Base-by-base conservation (phyloP, 2,329 filamentous ascomycete species). In the Colletotrichum noveboracense region DNA sequence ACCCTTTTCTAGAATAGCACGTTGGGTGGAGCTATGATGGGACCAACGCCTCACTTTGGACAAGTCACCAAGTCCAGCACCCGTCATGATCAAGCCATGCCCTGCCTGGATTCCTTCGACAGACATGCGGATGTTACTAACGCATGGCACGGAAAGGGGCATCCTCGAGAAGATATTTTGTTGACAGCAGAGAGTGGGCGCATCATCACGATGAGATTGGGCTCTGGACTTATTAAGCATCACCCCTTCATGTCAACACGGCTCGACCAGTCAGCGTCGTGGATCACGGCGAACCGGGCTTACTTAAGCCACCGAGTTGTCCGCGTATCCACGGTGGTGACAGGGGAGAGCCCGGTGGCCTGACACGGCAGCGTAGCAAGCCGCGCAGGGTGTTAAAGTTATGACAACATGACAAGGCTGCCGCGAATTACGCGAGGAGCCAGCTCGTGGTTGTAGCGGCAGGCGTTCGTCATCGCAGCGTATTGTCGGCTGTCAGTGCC, bases 391-490 rank as follows among this genome's bases (percentile, higher is more conserved):
- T 58, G 48, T 65, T 58, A 65, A 67, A 69, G 70, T 61, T 69
- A 74, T 76, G 65, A 74, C 70, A 74, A 64, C 74, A 76, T 74
- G 74, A 62, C 74, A 52, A 69, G 70, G 70, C 70, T 62, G 74
- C 32, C 58, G 74, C 58, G 58, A 73, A 73, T 73, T 66, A 69
- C 70, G 62, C 73, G 61, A 61, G 69, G 18, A 66, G n/a, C 52
- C 26, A 61, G 43, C 48, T 38, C 61, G 58, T 56, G 55, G n/a
- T 30, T 28, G 65, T 6, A 43, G 55, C 48, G 64, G 32, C 14
- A 48, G 43, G 26, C 28, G 34, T 24, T 62, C 56, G 67, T 70
- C 55, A 70, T 69, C 67, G 34, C 67, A 62, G 24, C 48, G 48
- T 32, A 32, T n/a, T 52, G 43, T 34, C 34, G 26, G 6, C 36